phyloP scores from a whole-genome alignment of 371 early-diverging fungal genomes.

The Fennellomyces sp. region DNA sequence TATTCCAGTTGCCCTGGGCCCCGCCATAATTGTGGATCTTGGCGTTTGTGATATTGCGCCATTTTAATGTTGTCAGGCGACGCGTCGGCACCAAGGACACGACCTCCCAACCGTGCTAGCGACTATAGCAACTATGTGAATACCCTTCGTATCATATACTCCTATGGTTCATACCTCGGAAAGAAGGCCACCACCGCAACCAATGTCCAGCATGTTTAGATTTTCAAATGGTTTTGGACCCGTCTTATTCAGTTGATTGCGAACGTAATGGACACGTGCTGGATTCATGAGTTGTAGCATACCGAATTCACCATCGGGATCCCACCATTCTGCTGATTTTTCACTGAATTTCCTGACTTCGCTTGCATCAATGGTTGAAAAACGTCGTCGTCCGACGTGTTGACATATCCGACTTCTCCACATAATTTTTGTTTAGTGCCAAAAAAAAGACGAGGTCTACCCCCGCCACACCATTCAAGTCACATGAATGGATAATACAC shows the following conservation, averaged over 20 bases:
- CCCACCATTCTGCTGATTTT: slow-evolving; percentile 90
- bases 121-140: slow-evolving; percentile 32
- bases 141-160: not conserved
- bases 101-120: slow-evolving; percentile 82
- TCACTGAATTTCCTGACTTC: slow-evolving; percentile 86
- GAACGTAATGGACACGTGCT: slow-evolving; percentile 80
- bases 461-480: too few relatives aligned
- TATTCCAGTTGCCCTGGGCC: slow-evolving; percentile 67
- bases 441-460: too few relatives aligned
- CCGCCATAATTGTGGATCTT: slow-evolving; percentile 64
- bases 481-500: too few relatives aligned
- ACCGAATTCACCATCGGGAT: slow-evolving; percentile 83
- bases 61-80: slow-evolving; percentile 79
- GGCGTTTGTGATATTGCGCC: slow-evolving; percentile 73
- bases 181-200: slow-evolving; percentile 94
- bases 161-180: slow-evolving; percentile 80
- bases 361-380: slow-evolving; percentile 61
- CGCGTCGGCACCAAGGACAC: slow-evolving; percentile 88
- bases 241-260: slow-evolving; percentile 50
- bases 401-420: not conserved
- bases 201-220: slow-evolving; percentile 83
- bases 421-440: not conserved
- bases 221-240: slow-evolving; percentile 58
- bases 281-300: slow-evolving; percentile 93
- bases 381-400: not conserved